Percentiles rank a stretch among this genome's conserved stretches.
phyloP scores from a whole-genome alignment of 768 basidiomycete species.

The Leccinum subtestaceum region DNA sequence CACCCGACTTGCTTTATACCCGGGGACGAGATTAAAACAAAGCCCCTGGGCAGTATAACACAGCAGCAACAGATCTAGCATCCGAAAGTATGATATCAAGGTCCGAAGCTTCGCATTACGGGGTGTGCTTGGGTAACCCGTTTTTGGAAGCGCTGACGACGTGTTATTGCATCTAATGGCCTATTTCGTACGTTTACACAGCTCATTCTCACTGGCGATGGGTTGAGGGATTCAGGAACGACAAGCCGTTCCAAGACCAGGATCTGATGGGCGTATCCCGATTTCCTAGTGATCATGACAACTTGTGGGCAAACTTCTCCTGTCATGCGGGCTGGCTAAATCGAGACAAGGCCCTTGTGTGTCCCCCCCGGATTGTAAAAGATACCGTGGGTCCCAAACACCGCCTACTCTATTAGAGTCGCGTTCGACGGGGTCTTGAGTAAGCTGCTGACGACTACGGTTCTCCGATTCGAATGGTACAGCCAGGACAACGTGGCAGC shows the following conservation, averaged over 20 bases:
- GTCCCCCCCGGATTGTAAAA: background rate
- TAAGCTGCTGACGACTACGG: background rate
- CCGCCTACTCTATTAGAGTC: slow-evolving; percentile 6
- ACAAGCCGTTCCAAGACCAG: slow-evolving; percentile 3
- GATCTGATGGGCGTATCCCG: slow-evolving; percentile 18
- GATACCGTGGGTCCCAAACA: slow-evolving; percentile 6
- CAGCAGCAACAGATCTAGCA: slow-evolving; percentile 6
- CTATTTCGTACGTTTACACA: slow-evolving; percentile 5
- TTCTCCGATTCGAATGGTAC: slow-evolving; percentile 11
- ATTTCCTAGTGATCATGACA: slow-evolving; percentile 16
- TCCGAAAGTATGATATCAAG: slow-evolving; percentile 20
- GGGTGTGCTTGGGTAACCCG: slow-evolving; percentile 10
- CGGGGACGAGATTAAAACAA: slow-evolving; percentile 7
- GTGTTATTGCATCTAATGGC: slow-evolving; percentile 14
- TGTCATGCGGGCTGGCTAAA: slow-evolving; percentile 10
- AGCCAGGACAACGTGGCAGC: slow-evolving; percentile 12
- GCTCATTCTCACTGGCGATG: slow-evolving; percentile 9
- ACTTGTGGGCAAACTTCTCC: slow-evolving; percentile 2
- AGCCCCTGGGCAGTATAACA: slow-evolving; percentile 10
- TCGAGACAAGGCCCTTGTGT: slow-evolving; percentile 5
- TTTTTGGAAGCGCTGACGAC: slow-evolving; percentile 16
- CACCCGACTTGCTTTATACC: slow-evolving; percentile 19
- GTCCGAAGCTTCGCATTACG: slow-evolving; percentile 20
- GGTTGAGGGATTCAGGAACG: background rate
- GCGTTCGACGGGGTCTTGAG: slow-evolving; percentile 17